Evolutionary conservation across 2,329 filamentous ascomycete genomes (phyloP), one percentile per base, ranked within the genome.

Genomic region (Calonectria pseudoturangicola): DNA sequence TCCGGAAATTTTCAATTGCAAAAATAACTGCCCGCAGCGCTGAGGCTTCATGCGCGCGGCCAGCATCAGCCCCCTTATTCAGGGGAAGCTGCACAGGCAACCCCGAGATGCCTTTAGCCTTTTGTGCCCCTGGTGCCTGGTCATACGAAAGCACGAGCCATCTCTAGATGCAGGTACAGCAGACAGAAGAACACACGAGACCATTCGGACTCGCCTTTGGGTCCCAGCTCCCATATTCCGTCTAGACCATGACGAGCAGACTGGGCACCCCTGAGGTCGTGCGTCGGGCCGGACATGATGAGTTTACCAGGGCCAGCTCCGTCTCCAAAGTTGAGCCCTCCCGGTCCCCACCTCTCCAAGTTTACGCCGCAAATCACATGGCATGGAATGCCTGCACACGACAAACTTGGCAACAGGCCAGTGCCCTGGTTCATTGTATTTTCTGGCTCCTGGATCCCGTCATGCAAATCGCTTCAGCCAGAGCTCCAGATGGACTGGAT

Each of bases 101-200:
- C 27, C 54, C 64, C 65, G 62, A 69, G 65, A 58, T 43, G 68
- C 51, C 72, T 60, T 58, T 71, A 66, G 73, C 66, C 48, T 62
- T 71, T 63, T 54, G 60, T 71, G 69, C 72, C 77, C 77, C 75
- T 79, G 75, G 75, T 65, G 76, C 73, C 71, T 72, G 74, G 60
- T 66, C 75, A 77, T 75, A 79, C 77, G 75, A 78, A 79, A 77
- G 77, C 77, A 78, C 77, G 72, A 78, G 75, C 77, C 77, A 78
- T 62, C 68, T 64, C 75, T 65, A 64, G 70, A 79, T 75, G 77
- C 77, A 79, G 77, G 77, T 77, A 79, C 77, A 51, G 68, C 77
- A 51, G 68, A 68, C 71, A 68, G 50, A 65, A 68, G 36, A 67
- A 43, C 71, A 68, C 68, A 54, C 50, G 70, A 76, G 56, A 41